Percentiles rank a stretch among this genome's conserved stretches.
These are phyloP conservation scores for Beauveria australis DNA, from an alignment of 2,329 filamentous ascomycete genomes.

Conservation along the genomic window DNA sequence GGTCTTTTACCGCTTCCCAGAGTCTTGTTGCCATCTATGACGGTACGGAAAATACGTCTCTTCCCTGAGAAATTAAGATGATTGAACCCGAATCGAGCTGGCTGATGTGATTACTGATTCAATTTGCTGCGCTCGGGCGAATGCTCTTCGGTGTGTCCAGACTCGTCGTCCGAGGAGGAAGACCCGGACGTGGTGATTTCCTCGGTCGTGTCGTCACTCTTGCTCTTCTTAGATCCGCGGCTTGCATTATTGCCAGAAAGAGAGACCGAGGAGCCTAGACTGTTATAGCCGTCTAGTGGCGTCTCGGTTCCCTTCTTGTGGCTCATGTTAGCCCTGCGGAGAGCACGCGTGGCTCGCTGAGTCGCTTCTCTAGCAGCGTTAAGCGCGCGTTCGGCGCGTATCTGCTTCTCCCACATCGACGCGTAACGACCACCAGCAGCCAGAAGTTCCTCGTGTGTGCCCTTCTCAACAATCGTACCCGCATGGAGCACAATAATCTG, in stretches of 20 bases:
- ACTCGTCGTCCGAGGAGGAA: constrained; percentile 31
- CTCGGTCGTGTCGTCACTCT: constrained; percentile 23
- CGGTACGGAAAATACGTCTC: neutral
- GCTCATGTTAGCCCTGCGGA: constrained; percentile 43
- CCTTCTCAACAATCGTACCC: constrained; percentile 69
- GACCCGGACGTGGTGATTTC: constrained; percentile 17
- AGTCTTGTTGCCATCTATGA: constrained; percentile 7
- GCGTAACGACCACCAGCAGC: constrained; percentile 64
- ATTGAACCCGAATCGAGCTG: neutral
- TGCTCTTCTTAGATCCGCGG: constrained; percentile 22
- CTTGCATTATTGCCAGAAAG: constrained; percentile 26
- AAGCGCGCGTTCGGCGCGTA: constrained; percentile 61
- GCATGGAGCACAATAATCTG: constrained; percentile 73
- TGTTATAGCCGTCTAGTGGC: constrained; percentile 37
- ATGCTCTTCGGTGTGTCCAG: constrained; percentile 24
- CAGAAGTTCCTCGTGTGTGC: constrained; percentile 71
- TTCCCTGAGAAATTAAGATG: neutral
- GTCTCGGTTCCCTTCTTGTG: constrained; percentile 31
- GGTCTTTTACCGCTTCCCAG: constrained; percentile 1
- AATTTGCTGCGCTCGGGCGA: constrained; percentile 16
- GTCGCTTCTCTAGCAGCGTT: constrained; percentile 29
- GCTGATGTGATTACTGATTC: neutral
- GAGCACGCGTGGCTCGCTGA: constrained; percentile 25
- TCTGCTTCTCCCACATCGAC: constrained; percentile 86
- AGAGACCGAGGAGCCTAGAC: constrained; percentile 37